Conservation (phyloP, 2,329 filamentous ascomycete genomes). For the Cladophialophora chaetospira region DNA sequence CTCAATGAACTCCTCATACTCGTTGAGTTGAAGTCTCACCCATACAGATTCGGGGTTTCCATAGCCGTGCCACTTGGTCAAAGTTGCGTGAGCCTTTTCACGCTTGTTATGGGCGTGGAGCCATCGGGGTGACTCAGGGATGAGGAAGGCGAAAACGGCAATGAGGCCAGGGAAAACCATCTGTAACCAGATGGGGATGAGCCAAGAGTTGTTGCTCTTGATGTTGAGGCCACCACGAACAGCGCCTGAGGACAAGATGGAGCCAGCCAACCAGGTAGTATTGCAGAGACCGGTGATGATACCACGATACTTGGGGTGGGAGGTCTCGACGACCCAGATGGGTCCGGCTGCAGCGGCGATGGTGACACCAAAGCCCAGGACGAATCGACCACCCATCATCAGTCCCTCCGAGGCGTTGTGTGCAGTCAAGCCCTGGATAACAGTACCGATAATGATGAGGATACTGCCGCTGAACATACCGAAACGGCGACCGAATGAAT, state of each 20-base stretch:
- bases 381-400: constrained; percentile 60
- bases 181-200: constrained; percentile 60
- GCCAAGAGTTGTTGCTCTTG: constrained; percentile 54
- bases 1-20: constrained; percentile 40
- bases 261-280: constrained; percentile 52
- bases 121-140: constrained; percentile 66
- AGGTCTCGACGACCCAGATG: constrained; percentile 65
- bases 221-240: constrained; percentile 50
- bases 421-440: constrained; percentile 51
- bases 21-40: constrained; percentile 38
- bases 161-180: constrained; percentile 51
- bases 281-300: constrained; percentile 63
- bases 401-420: constrained; percentile 45
- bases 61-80: constrained; percentile 63
- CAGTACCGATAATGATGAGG: constrained; percentile 55
- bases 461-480: constrained; percentile 60
- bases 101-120: constrained; percentile 60
- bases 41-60: constrained; percentile 40
- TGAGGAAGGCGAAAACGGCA: constrained; percentile 52
- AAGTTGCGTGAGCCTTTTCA: constrained; percentile 58
- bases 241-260: constrained; percentile 57
- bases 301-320: constrained; percentile 64
- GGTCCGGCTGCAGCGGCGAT: constrained; percentile 63
- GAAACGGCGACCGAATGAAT: constrained; percentile 55
- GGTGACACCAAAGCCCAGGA: constrained; percentile 60